Percentiles rank a stretch among this genome's conserved stretches.
Evolutionary conservation across 768 basidiomycete genomes (phyloP).

Genomic region (Pleurotus sapidus): DNA sequence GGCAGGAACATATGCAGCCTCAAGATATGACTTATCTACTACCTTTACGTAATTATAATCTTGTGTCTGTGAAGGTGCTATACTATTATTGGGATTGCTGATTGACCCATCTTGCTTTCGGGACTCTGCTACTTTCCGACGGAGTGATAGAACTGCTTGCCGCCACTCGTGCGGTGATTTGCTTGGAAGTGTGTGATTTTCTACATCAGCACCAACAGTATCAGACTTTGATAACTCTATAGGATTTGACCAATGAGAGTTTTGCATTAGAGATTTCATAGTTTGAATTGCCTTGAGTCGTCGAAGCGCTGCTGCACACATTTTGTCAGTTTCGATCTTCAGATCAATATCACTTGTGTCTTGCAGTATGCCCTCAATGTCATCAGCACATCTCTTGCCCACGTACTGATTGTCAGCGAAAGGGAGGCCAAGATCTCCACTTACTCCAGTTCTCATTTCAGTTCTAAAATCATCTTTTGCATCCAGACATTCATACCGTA

Average conservation of each 20-base stretch:
- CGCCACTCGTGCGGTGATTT: background rate
- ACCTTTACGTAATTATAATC: background rate
- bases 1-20: background rate
- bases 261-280: no score
- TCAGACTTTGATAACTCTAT: no score
- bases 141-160: background rate
- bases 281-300: no score
- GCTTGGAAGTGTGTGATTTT: no score
- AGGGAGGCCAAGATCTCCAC: background rate
- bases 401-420: background rate
- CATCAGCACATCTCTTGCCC: background rate
- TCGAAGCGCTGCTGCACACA: no score
- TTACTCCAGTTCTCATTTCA: background rate
- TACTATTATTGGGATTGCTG: background rate
- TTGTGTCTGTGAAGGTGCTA: no score
- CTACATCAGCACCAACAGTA: no score
- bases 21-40: slow-evolving; percentile 2
- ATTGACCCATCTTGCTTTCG: background rate
- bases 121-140: background rate
- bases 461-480: no score
- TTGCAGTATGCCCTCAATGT: background rate
- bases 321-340: background rate
- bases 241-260: no score
- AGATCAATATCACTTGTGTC: background rate
- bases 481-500: background rate